phyloP scores from a whole-genome alignment of 176 grass and related monocot species.

The Triticum turgidum region DNA sequence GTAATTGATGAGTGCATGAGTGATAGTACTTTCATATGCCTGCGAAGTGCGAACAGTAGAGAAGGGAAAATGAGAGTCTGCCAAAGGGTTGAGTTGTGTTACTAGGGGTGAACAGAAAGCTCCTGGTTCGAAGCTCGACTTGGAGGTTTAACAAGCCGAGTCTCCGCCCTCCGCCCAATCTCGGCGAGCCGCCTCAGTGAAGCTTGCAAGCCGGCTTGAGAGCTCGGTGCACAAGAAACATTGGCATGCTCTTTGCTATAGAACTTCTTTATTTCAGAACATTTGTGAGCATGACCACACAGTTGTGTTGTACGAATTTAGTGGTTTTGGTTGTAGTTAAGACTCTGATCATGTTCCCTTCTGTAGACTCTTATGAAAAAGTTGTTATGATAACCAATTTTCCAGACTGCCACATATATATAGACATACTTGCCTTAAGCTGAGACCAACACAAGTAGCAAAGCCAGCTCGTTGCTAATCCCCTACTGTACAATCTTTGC shows the following conservation, averaged over 20 bases:
- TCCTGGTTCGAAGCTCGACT: background rate
- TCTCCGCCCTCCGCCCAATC: background rate
- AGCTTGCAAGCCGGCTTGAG: background rate
- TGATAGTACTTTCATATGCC: background rate
- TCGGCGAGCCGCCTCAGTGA: background rate
- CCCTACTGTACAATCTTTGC: background rate
- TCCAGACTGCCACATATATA: too few relatives aligned
- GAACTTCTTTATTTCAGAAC: background rate
- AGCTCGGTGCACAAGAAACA: background rate
- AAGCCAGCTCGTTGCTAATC: background rate
- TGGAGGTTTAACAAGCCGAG: background rate
- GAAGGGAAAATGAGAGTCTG: background rate
- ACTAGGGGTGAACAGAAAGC: background rate
- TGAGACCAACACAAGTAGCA: too few relatives aligned
- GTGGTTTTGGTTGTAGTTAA: background rate
- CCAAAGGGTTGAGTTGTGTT: background rate
- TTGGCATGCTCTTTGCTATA: background rate
- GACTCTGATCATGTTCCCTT: background rate
- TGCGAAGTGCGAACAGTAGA: background rate
- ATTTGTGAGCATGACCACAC: background rate
- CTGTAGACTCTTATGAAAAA: background rate
- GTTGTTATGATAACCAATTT: too few relatives aligned
- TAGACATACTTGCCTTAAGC: too few relatives aligned
- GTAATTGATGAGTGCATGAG: background rate
- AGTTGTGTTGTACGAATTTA: background rate